Percentiles rank a stretch among this genome's conserved stretches.
phyloP scores from a whole-genome alignment of 805 yeast species.

The Deakozyma indianensis region DNA sequence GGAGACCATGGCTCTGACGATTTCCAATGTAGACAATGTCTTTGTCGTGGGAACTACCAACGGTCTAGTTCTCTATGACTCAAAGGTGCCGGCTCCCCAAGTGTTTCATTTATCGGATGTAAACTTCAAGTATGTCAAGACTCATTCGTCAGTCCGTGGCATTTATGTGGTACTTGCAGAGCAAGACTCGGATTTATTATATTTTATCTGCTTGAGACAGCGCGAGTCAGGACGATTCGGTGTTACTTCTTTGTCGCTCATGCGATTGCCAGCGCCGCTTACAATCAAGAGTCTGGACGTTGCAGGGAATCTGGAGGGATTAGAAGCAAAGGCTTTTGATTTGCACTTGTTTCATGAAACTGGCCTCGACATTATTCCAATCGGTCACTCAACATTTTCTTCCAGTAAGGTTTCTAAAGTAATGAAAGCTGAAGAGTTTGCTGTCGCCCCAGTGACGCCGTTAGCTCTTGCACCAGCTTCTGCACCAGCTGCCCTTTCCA shows the following conservation, averaged over 20 bases:
- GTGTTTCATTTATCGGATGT: not conserved
- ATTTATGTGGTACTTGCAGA: not conserved
- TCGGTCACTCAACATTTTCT: not conserved
- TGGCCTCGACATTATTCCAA: not conserved
- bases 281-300: not conserved
- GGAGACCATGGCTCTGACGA: not conserved
- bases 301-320: not conserved
- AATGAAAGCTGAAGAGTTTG: slow-evolving; percentile 18
- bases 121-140: not conserved
- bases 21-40: not conserved
- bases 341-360: not conserved
- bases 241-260: not conserved
- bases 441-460: not conserved
- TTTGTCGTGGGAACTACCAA: not conserved
- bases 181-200: not conserved
- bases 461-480: not conserved
- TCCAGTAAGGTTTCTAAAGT: slow-evolving; percentile 12
- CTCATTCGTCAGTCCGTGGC: not conserved
- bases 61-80: not conserved
- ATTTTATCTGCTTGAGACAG: not conserved
- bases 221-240: not conserved
- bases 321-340: not conserved
- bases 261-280: not conserved
- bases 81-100: not conserved
- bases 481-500: not conserved